Evolutionary conservation across 345 rosid species (phyloP), one percentile per base, ranked within the genome.

Genomic region (Arabidopsis arenosa): DNA sequence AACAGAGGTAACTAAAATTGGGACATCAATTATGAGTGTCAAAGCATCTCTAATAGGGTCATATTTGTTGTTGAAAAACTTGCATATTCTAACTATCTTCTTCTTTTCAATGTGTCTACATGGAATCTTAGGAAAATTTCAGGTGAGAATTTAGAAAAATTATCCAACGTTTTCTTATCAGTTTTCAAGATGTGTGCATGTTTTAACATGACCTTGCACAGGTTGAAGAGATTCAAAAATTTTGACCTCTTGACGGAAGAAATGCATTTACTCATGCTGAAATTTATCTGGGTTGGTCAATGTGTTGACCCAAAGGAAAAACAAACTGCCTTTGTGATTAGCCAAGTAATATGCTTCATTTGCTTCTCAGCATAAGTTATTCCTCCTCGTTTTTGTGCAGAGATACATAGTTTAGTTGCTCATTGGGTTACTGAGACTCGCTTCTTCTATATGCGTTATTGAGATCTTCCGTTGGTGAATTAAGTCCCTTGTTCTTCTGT

Each of bases 71-170:
- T 57, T 58, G 26, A 67, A 8, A 26, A 59, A 75, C 53, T 51
- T 60, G 17, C 56, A 10, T 35, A 35, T 68, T 43, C 75, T 76
- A 63, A 70, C 71, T 36, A n/a, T 68, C 43, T 63, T 44, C 35
- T 15, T 63, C 41, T 65, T 76, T 62, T 56, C 76, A 73, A 77
- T 79, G 73, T 66, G 64, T 44, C 74, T 49, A 41, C 70, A 10
- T 81, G 83, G 78, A 66, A 72, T 63, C 58, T 59, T 89, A 91
- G 99, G 93, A 79, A 96, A 96, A 18, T 18, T 18, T 18, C 21
- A 18, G 21, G 21, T 18, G 21, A 18, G 21, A 18, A 18, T 18
- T 18, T 18, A 18, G 21, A 18, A 18, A 18, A 18, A 18, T 18
- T 0, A 18, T 18, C 21, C 21, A 18, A 18, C 21, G 21, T 18